Base-by-base conservation (phyloP, 2,329 filamentous ascomycete genomes). In the Tolypocladium ophioglossoides region DNA sequence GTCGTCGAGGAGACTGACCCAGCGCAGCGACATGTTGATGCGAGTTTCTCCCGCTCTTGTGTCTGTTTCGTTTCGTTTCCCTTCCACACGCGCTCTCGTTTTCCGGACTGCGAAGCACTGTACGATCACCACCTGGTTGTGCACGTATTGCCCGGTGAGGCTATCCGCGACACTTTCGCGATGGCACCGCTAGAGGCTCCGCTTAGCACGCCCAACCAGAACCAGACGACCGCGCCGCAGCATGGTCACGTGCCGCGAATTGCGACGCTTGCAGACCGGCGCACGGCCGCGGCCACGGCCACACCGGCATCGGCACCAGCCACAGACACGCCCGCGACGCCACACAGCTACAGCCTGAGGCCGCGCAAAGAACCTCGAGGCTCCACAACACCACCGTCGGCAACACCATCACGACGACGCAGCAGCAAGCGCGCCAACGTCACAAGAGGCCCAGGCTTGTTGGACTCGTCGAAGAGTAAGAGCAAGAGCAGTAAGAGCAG, bases 311-410 rank as follows among this genome's bases (percentile, higher is more conserved):
- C 12, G 20, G 52, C 32, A 38, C 3, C 37, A 54, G 52, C 52
- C 52, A 54, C 51, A 34, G 40, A 53, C 55, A 58, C 60, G 58
- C 60, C 61, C 52, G 48, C 58, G 41, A 56, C 61, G 59, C 57
- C 58, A 59, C 60, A 53, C 47, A 41, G 56, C 37, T 61, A 63
- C 52, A 53, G 56, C 52, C 57, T 64, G 54, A 61, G 62, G 55
- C 59, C 61, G 58, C 63, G 61, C 59, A 61, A 58, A 59, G 59
- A 61, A 55, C 56, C 57, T 55, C 57, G 53, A 55, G 52, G 51
- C 53, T 57, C 59, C 50, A 3, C 2, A 48, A 24, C 51, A 55
- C 50, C 50, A 52, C 52, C 51, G 52, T 52, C 52, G 41, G 37
- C 54, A 52, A 60, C 60, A 55, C 58, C 56, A 50, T 59, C 59